Base-by-base conservation (phyloP, 352 stramenopile genomes). In the Phytophthora quininea region DNA sequence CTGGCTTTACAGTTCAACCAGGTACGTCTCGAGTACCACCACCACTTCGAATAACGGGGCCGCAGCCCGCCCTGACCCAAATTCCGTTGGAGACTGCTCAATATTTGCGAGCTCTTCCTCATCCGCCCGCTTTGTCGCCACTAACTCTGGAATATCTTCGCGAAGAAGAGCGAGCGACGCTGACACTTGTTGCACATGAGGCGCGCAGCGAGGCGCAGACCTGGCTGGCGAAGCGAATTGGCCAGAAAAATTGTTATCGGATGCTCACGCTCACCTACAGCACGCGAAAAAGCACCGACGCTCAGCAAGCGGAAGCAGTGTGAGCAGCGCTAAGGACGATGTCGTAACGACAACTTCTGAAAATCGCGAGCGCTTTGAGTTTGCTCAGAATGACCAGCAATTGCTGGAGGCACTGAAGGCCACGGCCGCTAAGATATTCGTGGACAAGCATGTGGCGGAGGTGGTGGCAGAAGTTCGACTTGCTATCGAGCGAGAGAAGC, bases 391-490 rank as follows among this genome's bases (percentile, higher is more conserved):
- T 48, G 57, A 72, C 35, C 69, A 91, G 52, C 69, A 77, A 12
- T 53, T 86, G 27, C 52, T 92, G 4, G 69, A 85, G 31, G 72
- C 84, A 29, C 79, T 79, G 55, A 89, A 87, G 53, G 73, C 66
- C 42, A 43, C 78, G 5, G 82, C 75, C 0, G 77, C 80, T 1
- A 90, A 91, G 59, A 71, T 58, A 11, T 95, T 95, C 38, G 75
- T 95, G 32, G 84, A 95, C 47, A 90, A 87, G 59, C 84, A 95
- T 64, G 81, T 95, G 5, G 81, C 84, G 2, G 82, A 91, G 15
- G 65, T 73, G 4, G 81, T 94, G 3, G 58, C 69, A 0, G 84
- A 93, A 32, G 86, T 84, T 19, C 73, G 70, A n/a, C 62, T 88
- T 30, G 73, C 73, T 31, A 91, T 94, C 37, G 86, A 94, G 51